Evolutionary conservation across 2,329 filamentous ascomycete species (phyloP).

Genomic region (Penicillium brasilianum): DNA sequence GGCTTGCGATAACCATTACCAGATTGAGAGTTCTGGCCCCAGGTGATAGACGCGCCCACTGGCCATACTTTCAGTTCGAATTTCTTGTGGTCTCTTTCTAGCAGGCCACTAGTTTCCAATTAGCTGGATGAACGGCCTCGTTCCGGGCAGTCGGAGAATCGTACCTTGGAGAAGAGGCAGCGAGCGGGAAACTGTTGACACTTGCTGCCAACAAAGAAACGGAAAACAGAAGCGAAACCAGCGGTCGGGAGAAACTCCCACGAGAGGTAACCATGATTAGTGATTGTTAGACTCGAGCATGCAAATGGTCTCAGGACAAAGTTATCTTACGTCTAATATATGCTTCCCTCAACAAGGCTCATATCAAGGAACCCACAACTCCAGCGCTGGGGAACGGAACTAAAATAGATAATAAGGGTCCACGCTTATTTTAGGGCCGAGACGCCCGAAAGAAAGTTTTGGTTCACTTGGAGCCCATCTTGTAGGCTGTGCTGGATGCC

Average conservation of each 20-base stretch:
- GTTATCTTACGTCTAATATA: background rate
- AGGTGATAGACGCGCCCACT: slow-evolving; percentile 23
- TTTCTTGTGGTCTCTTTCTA: background rate
- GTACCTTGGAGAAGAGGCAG: background rate
- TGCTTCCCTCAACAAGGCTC: background rate
- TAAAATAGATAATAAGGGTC: slow-evolving; percentile 2
- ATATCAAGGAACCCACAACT: background rate
- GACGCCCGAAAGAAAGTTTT: background rate
- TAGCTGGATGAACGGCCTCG: background rate
- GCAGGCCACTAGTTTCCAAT: background rate
- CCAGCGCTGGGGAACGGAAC: background rate
- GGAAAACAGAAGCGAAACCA: background rate
- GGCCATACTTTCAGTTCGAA: slow-evolving; percentile 4
- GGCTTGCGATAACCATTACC: slow-evolving; percentile 24
- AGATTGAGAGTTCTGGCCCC: slow-evolving; percentile 13
- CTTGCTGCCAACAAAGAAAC: background rate
- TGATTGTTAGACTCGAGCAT: background rate
- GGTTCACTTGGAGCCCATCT: background rate
- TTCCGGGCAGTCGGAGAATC: background rate
- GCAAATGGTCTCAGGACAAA: background rate
- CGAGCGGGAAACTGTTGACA: background rate
- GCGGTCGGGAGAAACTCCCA: background rate
- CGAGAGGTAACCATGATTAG: background rate
- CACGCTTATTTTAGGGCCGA: background rate
- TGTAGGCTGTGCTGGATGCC: background rate